Evolutionary conservation across 495 filamentous ascomycete genomes (phyloP).

Genomic region (Haplographium delicatum): DNA sequence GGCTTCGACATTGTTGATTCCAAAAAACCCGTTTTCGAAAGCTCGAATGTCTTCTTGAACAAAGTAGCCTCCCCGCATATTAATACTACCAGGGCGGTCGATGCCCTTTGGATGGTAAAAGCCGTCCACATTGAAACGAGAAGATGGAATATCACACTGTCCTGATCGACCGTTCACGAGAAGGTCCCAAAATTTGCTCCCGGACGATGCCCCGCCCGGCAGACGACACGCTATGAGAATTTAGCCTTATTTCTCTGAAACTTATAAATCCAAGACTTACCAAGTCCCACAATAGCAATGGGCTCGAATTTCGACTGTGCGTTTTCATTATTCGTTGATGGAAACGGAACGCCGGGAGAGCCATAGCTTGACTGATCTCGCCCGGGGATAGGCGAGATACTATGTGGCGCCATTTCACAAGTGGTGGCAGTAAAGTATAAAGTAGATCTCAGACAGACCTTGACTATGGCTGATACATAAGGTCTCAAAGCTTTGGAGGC

Average conservation of each 20-base stretch:
- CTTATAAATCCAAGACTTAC: no score
- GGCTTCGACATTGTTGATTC: conserved; percentile 28
- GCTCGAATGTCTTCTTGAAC: conserved; percentile 32
- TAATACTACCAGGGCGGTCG: conserved; percentile 11
- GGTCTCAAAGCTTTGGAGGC: no score
- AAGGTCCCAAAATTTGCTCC: conserved; percentile 37
- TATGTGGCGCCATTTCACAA: no score
- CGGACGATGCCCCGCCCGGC: conserved; percentile 35
- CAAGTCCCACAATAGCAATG: no score
- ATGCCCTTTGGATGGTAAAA: conserved; percentile 25
- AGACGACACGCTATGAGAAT: conserved; percentile 25
- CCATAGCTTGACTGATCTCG: no score
- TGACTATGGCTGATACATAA: no score
- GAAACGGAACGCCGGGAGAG: no score
- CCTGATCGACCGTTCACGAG: conserved; percentile 36
- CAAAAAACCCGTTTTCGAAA: conserved; percentile 29
- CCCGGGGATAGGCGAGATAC: no score
- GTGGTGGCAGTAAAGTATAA: no score
- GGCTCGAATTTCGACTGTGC: no score
- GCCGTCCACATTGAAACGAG: conserved; percentile 34
- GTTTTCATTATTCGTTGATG: no score
- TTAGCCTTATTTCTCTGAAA: not conserved
- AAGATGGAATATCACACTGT: conserved; percentile 27
- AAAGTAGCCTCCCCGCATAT: conserved; percentile 47
- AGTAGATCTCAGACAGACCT: no score